Base-by-base conservation (phyloP, 1,284 basidiomycete species). In the Irpex sp. region DNA sequence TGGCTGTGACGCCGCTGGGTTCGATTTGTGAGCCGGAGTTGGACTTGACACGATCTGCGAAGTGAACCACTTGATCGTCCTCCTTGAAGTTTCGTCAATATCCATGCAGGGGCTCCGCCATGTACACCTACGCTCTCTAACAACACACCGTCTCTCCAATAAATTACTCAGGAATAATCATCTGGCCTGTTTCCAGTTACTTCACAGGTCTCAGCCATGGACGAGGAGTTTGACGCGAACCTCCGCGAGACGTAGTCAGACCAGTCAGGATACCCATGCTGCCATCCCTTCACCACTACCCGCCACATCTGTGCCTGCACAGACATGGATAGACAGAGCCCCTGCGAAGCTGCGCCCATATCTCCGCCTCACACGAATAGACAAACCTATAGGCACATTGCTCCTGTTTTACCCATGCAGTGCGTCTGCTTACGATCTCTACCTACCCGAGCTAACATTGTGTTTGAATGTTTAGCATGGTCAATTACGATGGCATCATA, bases 361-460 rank as follows among this genome's bases (percentile, higher is more conserved):
- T 75, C 71, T 96, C 5, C 88, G 91, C 70, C 81, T 99, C 26
- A 91, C 90, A 57, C 86, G 97, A 60, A 82, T 97, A 59, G 95
- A 98, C 80, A 98, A 98, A 73, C 97, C 97, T 9, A 98, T 97
- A 67, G 97, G 97, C 19, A 94, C 94, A 0, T 79, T 96, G 63
- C 78, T 99, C 4, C 81, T 99, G 9, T 97, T 90, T 74, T 96
- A 94, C 81, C 97, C 97, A 1, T 98, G 97, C 74, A 84, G 95
- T 95, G 63, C 66, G 89, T 83, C 49, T 47, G 8, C 15, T 47
- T n/a, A 17, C 31, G 17, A 36, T 54, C 49, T 54, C 8, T 15
- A 19, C 11, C 19, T 36, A 9, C 11, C 19, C 49, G 59, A 15
- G 19, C 13, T 33, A n/a, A 9, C 1, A 11, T 15, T 36, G 53